Evolutionary conservation across 257 asterid genomes (phyloP).

Genomic region (Cynanchum wilfordii): DNA sequence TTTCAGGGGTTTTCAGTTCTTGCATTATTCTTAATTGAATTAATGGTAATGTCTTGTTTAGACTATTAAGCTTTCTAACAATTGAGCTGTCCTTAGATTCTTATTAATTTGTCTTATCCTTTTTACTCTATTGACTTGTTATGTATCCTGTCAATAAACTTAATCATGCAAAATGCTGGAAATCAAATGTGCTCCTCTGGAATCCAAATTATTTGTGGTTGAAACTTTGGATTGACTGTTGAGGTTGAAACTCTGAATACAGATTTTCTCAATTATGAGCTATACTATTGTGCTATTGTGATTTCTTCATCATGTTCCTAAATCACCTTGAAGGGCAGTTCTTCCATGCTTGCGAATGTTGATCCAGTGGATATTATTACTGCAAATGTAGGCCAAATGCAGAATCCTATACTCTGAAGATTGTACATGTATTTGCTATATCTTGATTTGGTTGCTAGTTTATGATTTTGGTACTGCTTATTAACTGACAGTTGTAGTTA

Average conservation of each 20-base stretch:
- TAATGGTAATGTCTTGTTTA: background rate
- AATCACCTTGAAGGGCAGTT: background rate
- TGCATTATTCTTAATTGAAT: background rate
- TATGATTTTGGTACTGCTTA: background rate
- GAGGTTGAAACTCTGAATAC: background rate
- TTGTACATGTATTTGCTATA: background rate
- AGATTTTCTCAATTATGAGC: background rate
- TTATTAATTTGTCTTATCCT: background rate
- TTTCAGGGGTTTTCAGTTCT: background rate
- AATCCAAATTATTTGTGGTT: background rate
- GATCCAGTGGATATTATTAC: background rate
- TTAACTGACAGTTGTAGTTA: background rate
- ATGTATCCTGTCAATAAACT: background rate
- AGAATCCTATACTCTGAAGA: background rate
- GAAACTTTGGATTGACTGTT: background rate
- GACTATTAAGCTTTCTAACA: background rate
- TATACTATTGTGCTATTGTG: background rate
- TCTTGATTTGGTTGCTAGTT: background rate
- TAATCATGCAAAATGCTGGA: background rate
- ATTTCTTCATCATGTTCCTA: background rate
- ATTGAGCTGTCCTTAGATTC: background rate
- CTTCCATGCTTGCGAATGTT: background rate
- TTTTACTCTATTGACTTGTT: background rate
- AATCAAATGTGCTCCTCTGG: background rate
- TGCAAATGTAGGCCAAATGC: background rate